Conservation (phyloP, 306 rosid genomes). For the Cucurbita moschata region DNA sequence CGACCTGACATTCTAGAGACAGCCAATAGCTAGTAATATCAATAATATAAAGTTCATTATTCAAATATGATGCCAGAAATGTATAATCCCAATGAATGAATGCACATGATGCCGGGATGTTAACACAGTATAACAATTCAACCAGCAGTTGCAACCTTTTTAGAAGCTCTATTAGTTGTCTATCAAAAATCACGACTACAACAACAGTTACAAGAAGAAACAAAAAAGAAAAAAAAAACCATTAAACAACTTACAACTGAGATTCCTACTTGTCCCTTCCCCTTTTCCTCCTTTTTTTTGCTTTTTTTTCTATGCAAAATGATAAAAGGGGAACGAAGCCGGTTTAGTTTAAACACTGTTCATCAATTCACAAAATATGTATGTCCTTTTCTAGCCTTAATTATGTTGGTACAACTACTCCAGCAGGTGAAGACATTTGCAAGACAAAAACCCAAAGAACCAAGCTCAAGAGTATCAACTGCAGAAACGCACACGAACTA, state of each 20-base stretch:
- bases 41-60: neutral
- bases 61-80: neutral
- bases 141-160: neutral
- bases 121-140: neutral
- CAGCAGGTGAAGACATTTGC: slow-evolving; percentile 30
- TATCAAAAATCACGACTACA: slow-evolving; percentile 7
- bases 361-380: slow-evolving; percentile 5
- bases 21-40: neutral
- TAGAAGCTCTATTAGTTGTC: neutral
- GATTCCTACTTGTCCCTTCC: neutral
- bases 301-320: neutral
- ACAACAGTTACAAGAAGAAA: slow-evolving; percentile 13
- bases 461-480: slow-evolving; percentile 35
- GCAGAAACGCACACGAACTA: slow-evolving; percentile 33
- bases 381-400: slow-evolving; percentile 3
- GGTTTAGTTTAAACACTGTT: neutral
- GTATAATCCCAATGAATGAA: neutral
- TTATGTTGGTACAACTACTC: slow-evolving; percentile 68
- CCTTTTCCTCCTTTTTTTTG: neutral
- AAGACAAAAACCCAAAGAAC: slow-evolving; percentile 30
- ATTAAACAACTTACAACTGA: slow-evolving; percentile 6
- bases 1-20: neutral
- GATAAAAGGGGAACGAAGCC: neutral
- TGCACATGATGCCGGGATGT: neutral
- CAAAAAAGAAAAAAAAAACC: neutral